A percentile compares a stretch with the other conserved stretches of the same genome.
These are phyloP conservation scores for Russula dissimulans DNA, from an alignment of 768 basidiomycete species.

Conservation along the genomic window DNA sequence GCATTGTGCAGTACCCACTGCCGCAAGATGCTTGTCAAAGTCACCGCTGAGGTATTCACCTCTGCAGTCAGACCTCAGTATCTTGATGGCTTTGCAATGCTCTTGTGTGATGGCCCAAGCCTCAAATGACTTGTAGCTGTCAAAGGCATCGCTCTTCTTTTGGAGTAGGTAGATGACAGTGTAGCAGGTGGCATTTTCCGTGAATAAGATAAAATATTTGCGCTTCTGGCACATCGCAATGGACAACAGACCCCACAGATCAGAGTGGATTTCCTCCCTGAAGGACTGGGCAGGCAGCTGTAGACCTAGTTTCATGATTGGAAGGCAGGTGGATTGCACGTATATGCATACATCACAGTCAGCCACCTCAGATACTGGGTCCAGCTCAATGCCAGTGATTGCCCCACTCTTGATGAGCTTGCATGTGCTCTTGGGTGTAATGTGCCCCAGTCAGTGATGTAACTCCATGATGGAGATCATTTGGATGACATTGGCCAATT, in stretches of 20 bases:
- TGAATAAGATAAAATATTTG: no score
- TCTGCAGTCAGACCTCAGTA: not conserved
- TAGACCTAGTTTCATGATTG: not conserved
- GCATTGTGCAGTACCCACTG: not conserved
- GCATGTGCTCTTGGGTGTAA: conserved; percentile 22
- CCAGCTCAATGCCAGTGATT: not conserved
- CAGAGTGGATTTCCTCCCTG: not conserved
- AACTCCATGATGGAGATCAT: conserved; percentile 17
- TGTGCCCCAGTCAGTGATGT: conserved; percentile 31
- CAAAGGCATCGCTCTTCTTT: not conserved
- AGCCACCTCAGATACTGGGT: conserved; percentile 1
- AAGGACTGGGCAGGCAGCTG: not conserved
- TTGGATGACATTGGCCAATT: not conserved
- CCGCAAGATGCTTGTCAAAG: not conserved
- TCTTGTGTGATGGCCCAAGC: not conserved
- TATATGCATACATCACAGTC: not conserved
- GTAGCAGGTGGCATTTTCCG: no score
- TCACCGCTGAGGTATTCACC: not conserved
- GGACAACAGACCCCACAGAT: not conserved
- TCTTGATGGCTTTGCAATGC: not conserved
- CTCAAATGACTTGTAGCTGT: not conserved
- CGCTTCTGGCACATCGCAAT: no score
- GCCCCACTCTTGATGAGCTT: conserved; percentile 14
- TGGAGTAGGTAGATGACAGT: not conserved
- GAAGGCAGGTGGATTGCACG: not conserved